These are phyloP conservation scores for Tardiomyces blankii DNA, from an alignment of 1,139 yeast species.

Conservation along the genomic window DNA sequence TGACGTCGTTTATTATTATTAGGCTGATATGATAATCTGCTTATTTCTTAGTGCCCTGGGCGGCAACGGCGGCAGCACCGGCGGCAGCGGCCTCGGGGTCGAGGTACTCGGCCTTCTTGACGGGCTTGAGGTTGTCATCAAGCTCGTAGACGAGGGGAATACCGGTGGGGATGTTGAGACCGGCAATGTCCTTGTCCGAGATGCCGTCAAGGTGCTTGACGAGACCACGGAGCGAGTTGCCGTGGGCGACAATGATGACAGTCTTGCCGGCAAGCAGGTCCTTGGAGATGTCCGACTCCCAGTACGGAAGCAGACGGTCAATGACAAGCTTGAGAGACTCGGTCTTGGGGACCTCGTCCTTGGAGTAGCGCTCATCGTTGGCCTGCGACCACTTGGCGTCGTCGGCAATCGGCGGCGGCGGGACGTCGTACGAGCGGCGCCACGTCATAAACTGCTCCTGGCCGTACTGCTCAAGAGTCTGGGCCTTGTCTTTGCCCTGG, in stretches of 20 bases:
- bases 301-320: constrained; percentile 95
- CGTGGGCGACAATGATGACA: constrained; percentile 93
- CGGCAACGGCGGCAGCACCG: constrained; percentile 99
- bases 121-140: constrained; percentile 77
- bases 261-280: constrained; percentile 82
- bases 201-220: constrained; percentile 94
- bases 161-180: constrained; percentile 96
- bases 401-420: constrained; percentile 84
- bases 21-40: not conserved
- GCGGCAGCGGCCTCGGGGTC: constrained; percentile 99
- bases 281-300: constrained; percentile 87
- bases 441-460: constrained; percentile 89
- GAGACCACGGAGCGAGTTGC: constrained; percentile 95
- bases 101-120: constrained; percentile 90
- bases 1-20: too few species aligned
- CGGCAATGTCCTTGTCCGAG: constrained; percentile 87
- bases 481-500: constrained; percentile 98
- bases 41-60: constrained; percentile 64
- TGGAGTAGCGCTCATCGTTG: constrained; percentile 87
- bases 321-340: constrained; percentile 93
- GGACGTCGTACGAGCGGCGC: constrained; percentile 97
- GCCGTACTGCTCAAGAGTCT: constrained; percentile 80
- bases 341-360: constrained; percentile 79
- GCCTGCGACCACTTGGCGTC: constrained; percentile 74
- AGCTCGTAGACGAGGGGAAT: constrained; percentile 96